Percentiles rank a stretch among this genome's conserved stretches.
Evolutionary conservation across 805 yeast species (phyloP).

Genomic region (Hanseniaspora nectarophila): DNA sequence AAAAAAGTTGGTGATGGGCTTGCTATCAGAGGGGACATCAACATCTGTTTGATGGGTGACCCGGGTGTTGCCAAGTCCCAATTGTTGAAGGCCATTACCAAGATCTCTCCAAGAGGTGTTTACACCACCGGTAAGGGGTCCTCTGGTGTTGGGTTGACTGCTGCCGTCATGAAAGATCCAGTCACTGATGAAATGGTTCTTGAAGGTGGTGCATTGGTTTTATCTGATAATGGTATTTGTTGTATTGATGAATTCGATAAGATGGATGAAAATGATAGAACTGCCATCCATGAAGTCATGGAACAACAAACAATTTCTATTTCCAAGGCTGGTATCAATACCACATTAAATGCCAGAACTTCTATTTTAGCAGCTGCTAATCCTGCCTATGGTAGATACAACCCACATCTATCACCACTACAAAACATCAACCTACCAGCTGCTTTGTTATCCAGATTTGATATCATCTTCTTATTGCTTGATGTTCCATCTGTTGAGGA

Average conservation of each 20-base stretch:
- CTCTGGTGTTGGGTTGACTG: conserved; percentile 96
- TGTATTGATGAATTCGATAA: conserved; percentile 98
- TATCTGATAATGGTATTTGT: conserved; percentile 96
- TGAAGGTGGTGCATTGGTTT: conserved; percentile 95
- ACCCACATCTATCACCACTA: conserved; percentile 77
- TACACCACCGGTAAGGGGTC: conserved; percentile 98
- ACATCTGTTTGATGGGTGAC: conserved; percentile 94
- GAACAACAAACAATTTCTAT: conserved; percentile 97
- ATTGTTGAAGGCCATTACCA: conserved; percentile 75
- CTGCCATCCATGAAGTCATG: conserved; percentile 98
- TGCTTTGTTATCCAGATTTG: conserved; percentile 89
- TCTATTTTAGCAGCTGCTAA: conserved; percentile 98
- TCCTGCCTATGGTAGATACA: conserved; percentile 90
- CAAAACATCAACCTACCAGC: conserved; percentile 96
- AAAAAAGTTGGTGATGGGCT: conserved; percentile 93
- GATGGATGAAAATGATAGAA: conserved; percentile 94
- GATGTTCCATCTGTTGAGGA: conserved; percentile 70
- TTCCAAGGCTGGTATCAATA: conserved; percentile 94
- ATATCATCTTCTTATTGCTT: conserved; percentile 70
- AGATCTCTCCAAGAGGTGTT: conserved; percentile 91
- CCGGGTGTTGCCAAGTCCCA: conserved; percentile 99
- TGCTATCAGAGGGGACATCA: conserved; percentile 94
- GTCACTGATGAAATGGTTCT: conserved; percentile 97
- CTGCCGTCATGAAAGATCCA: conserved; percentile 97
- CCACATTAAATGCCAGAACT: conserved; percentile 89